phyloP scores from a whole-genome alignment of 129 eudicot genomes.

The Oenanthe sinensis region DNA sequence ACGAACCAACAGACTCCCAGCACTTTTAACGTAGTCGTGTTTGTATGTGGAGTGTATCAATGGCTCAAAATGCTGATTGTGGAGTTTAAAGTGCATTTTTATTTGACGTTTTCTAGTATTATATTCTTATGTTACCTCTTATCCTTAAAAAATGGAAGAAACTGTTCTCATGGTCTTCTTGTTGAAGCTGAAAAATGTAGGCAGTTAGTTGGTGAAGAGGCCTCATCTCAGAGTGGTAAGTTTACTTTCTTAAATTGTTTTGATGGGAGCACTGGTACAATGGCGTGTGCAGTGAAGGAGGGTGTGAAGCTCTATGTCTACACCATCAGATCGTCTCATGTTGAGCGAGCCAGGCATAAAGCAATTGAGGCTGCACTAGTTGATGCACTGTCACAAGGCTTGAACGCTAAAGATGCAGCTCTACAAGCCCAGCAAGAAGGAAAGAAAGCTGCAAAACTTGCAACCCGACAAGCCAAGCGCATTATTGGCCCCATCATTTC shows the following conservation, averaged over 20 bases:
- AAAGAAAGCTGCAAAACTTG: slow-evolving; percentile 82
- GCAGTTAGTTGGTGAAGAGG: slow-evolving; percentile 65
- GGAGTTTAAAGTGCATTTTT: background rate
- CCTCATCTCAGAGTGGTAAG: slow-evolving; percentile 85
- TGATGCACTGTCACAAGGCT: slow-evolving; percentile 67
- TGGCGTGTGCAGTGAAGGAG: slow-evolving; percentile 80
- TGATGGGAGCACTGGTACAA: slow-evolving; percentile 75
- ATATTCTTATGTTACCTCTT: background rate
- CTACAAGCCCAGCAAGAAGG: slow-evolving; percentile 71
- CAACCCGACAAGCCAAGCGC: slow-evolving; percentile 69
- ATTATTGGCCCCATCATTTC: slow-evolving; percentile 86
- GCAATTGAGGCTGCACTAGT: slow-evolving; percentile 69
- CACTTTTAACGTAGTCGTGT: background rate
- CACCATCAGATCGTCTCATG: slow-evolving; percentile 70
- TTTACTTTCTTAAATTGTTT: slow-evolving; percentile 70
- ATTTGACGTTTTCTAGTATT: background rate
- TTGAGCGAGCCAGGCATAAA: slow-evolving; percentile 54
- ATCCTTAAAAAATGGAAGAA: background rate
- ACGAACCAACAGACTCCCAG: background rate
- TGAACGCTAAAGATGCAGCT: slow-evolving; percentile 64
- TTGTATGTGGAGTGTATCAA: background rate
- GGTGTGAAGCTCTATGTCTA: slow-evolving; percentile 69
- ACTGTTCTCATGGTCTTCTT: slow-evolving; percentile 11
- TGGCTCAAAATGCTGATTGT: background rate
- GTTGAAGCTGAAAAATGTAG: slow-evolving; percentile 83